Conservation (phyloP, 2,329 filamentous ascomycete genomes). For the Trichoderma koningii region DNA sequence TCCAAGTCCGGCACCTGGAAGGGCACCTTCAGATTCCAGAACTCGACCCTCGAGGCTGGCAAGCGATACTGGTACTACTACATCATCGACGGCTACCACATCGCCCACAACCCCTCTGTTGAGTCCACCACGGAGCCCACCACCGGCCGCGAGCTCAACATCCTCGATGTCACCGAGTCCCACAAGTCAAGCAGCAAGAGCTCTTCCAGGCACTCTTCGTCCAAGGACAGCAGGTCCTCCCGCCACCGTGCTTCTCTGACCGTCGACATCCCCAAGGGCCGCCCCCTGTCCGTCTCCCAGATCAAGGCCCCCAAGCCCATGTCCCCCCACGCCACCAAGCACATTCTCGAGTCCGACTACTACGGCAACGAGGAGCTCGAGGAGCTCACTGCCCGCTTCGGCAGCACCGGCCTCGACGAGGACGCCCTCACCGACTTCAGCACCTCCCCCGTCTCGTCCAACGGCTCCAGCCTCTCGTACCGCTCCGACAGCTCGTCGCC, state of each 20-base stretch:
- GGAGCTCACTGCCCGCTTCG: slow-evolving; percentile 76
- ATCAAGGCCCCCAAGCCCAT: slow-evolving; percentile 90
- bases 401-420: slow-evolving; percentile 58
- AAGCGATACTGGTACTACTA: slow-evolving; percentile 99
- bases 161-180: slow-evolving; percentile 80
- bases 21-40: slow-evolving; percentile 95
- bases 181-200: slow-evolving; percentile 40
- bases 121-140: slow-evolving; percentile 91
- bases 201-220: slow-evolving; percentile 51
- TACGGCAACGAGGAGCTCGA: slow-evolving; percentile 71
- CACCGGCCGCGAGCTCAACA: slow-evolving; percentile 94
- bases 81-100: slow-evolving; percentile 99
- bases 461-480: slow-evolving; percentile 69
- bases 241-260: slow-evolving; percentile 54
- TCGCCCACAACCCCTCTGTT: slow-evolving; percentile 92
- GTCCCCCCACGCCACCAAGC: slow-evolving; percentile 81
- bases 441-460: slow-evolving; percentile 65
- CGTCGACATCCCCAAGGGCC: slow-evolving; percentile 80
- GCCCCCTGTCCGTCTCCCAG: slow-evolving; percentile 82
- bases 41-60: slow-evolving; percentile 79
- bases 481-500: slow-evolving; percentile 74
- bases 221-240: slow-evolving; percentile 47
- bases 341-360: slow-evolving; percentile 83
- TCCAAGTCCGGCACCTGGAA: slow-evolving; percentile 92
- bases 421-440: slow-evolving; percentile 58